These are phyloP conservation scores for Acer campestre DNA, from an alignment of 345 rosid species.

Conservation along the genomic window DNA sequence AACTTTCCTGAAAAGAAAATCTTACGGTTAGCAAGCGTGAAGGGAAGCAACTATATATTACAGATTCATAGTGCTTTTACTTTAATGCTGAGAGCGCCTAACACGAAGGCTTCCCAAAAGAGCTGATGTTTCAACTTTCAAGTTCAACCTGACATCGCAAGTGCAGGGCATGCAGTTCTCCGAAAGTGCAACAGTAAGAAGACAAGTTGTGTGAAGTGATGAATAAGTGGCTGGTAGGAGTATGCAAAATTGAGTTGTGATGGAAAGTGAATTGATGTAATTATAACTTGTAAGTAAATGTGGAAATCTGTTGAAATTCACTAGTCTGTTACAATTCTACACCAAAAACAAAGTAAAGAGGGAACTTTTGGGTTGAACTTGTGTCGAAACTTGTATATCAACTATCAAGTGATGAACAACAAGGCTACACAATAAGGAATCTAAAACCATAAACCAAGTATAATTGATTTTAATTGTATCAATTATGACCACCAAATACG, in stretches of 20 bases:
- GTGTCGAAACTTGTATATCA: too few species aligned
- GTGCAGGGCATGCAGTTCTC: background rate
- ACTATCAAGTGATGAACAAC: too few species aligned
- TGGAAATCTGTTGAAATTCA: background rate
- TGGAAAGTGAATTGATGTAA: background rate
- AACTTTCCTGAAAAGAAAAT: constrained; percentile 41
- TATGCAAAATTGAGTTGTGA: background rate
- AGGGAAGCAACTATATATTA: background rate
- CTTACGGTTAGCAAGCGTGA: background rate
- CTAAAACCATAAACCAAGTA: too few species aligned
- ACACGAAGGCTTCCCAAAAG: too few species aligned
- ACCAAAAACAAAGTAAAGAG: background rate
- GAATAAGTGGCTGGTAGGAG: background rate
- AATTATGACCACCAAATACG: background rate
- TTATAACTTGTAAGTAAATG: too few species aligned
- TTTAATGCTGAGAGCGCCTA: background rate
- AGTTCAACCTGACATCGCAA: background rate
- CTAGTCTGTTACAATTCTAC: background rate
- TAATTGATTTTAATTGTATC: background rate
- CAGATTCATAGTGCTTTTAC: background rate
- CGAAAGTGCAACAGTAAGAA: background rate
- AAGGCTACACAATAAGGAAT: too few species aligned
- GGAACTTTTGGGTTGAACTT: background rate
- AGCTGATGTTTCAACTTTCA: background rate
- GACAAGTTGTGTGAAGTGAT: background rate